Percentiles rank a stretch among this genome's conserved stretches.
Evolutionary conservation across 129 eudicot species (phyloP).

Genomic region (Lactuca sativa): DNA sequence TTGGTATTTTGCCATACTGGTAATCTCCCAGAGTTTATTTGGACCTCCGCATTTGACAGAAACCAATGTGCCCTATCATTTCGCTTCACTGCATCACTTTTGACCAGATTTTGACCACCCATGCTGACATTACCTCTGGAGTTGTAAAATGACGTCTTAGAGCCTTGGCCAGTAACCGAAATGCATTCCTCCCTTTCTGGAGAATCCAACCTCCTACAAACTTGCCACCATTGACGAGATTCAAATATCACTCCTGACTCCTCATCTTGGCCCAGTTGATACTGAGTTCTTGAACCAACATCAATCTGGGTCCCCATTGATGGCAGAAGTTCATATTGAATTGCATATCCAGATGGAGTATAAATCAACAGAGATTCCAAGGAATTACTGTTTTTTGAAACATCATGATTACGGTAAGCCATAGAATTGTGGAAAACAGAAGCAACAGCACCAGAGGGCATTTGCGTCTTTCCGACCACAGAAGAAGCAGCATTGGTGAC

Average conservation of each 20-base stretch:
- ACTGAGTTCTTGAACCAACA: slow-evolving; percentile 32
- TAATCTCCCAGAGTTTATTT: slow-evolving; percentile 39
- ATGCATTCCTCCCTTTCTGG: slow-evolving; percentile 47
- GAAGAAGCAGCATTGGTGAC: slow-evolving; percentile 47
- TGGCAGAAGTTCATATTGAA: slow-evolving; percentile 52
- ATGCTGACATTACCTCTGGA: background rate
- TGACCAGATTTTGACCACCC: slow-evolving; percentile 26
- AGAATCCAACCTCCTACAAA: slow-evolving; percentile 50
- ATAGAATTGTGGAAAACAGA: slow-evolving; percentile 52
- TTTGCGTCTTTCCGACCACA: slow-evolving; percentile 37
- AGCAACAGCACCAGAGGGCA: slow-evolving; percentile 51
- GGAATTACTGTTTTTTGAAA: slow-evolving; percentile 24
- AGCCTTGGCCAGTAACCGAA: slow-evolving; percentile 15
- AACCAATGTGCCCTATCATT: slow-evolving; percentile 45
- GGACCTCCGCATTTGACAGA: slow-evolving; percentile 55
- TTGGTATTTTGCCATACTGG: slow-evolving; percentile 55
- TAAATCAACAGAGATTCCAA: slow-evolving; percentile 52
- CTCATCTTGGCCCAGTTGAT: slow-evolving; percentile 37
- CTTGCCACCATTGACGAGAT: slow-evolving; percentile 60
- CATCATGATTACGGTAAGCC: slow-evolving; percentile 22
- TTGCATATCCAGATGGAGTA: slow-evolving; percentile 53
- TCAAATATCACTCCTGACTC: slow-evolving; percentile 41
- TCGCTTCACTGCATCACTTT: slow-evolving; percentile 35
- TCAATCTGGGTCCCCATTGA: slow-evolving; percentile 31
- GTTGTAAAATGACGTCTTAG: background rate